Percentiles rank a stretch among this genome's conserved stretches.
phyloP scores from a whole-genome alignment of 208 protist genomes.

The Leishmania turanica region DNA sequence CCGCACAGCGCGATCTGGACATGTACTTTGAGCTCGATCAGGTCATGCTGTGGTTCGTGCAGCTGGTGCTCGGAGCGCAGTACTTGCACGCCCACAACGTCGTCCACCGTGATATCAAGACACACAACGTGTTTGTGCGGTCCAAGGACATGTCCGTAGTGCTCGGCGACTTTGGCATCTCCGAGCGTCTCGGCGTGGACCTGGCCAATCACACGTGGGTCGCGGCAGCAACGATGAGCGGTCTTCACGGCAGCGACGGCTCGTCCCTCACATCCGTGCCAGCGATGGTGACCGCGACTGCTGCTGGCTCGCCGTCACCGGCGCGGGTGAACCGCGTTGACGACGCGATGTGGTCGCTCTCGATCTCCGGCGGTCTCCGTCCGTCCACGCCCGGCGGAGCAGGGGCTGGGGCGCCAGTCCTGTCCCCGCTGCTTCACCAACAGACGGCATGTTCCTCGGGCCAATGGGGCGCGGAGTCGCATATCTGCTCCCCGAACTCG shows the following conservation, averaged over 20 bases:
- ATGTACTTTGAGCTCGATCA: slow-evolving; percentile 63
- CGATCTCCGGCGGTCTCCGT: not conserved
- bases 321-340: not conserved
- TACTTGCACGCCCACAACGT: slow-evolving; percentile 82
- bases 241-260: slow-evolving; percentile 7
- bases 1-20: slow-evolving; percentile 62
- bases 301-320: slow-evolving; percentile 4
- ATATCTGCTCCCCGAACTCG: not conserved
- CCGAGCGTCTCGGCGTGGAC: slow-evolving; percentile 72
- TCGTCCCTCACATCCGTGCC: slow-evolving; percentile 2
- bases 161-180: slow-evolving; percentile 90
- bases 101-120: slow-evolving; percentile 91
- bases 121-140: slow-evolving; percentile 90
- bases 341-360: not conserved
- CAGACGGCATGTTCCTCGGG: slow-evolving; percentile 6
- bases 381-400: not conserved
- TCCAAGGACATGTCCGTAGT: slow-evolving; percentile 50
- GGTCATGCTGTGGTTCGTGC: slow-evolving; percentile 85
- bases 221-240: slow-evolving; percentile 7
- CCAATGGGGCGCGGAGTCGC: not conserved
- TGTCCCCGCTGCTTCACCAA: not conserved
- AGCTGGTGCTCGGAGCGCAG: slow-evolving; percentile 80
- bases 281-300: not conserved
- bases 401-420: not conserved
- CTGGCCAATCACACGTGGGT: slow-evolving; percentile 36